These are phyloP conservation scores for Aotearoamyces nothofagi DNA, from an alignment of 2,329 filamentous ascomycete genomes.

Conservation along the genomic window DNA sequence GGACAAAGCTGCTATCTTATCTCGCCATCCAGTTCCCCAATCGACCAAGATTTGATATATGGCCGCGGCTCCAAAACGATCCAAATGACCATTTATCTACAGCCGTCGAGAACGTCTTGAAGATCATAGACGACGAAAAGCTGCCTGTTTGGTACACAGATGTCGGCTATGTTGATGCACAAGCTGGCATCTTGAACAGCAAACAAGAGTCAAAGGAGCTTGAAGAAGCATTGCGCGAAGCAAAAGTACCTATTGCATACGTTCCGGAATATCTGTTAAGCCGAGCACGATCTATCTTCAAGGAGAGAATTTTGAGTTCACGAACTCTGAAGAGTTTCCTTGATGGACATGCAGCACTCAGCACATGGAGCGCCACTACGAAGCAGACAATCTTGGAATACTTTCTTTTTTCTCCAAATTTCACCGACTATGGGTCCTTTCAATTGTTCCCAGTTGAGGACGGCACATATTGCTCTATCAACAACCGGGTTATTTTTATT, in stretches of 20 bases:
- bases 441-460: no score
- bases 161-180: constrained; percentile 7
- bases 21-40: constrained; percentile 5
- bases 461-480: no score
- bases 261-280: constrained; percentile 7
- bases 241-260: constrained; percentile 11
- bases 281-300: constrained; percentile 6
- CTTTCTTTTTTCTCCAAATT: no score
- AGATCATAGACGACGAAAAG: constrained; percentile 6
- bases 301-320: not conserved
- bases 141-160: constrained; percentile 11
- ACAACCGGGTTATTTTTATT: no score
- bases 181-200: constrained; percentile 6
- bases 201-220: constrained; percentile 5
- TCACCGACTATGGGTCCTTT: no score
- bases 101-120: constrained; percentile 7
- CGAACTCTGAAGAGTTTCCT: no score
- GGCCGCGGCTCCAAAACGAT: constrained; percentile 7
- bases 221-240: constrained; percentile 9
- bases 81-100: constrained; percentile 5
- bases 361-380: no score
- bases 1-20: constrained; percentile 11
- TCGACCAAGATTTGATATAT: constrained; percentile 7
- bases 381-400: no score
- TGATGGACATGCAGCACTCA: no score